Evolutionary conservation across 495 filamentous ascomycete species (phyloP), one percentile per base, ranked within the genome.

Genomic region (Apiosordaria backusii): DNA sequence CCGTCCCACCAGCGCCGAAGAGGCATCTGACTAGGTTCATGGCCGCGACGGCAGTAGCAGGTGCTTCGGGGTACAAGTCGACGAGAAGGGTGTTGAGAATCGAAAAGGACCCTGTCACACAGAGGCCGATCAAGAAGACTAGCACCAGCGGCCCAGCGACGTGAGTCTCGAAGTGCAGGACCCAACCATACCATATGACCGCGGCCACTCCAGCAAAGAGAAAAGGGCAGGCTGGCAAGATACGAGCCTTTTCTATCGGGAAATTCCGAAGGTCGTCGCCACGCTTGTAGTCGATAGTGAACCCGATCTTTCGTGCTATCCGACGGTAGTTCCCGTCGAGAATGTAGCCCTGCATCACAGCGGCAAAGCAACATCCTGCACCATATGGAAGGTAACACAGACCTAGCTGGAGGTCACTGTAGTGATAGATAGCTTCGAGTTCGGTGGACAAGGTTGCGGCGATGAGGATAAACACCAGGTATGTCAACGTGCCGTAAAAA

Each of bases 371-470:
- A 59, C 88, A 89, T 29, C 89, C 89, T 52, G 87, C 78, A 13
- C 89, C 89, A 63, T 88, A 83, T 0, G 86, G 86, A 1, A 88
- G 68, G 61, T 82, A 87, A 64, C 83, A 87, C 2, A 91, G 78
- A 0, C 88, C 89, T 35, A 90, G 83, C 69, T 89, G 81, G 6
- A 92, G 81, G n/a, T 89, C 82, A 68, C 86, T 86, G 68, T 87
- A 87, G 22, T 80, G 73, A 72, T 92, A 93, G 2, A 88, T 85
- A 4, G 83, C 75, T 0, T 79, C 73, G 65, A 91, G 88, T n/a
- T 86, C 78, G 40, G 83, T 83, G 0, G 86, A 82, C n/a, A 87
- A 69, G 7, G 84, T 87, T 53, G 83, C 75, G 26, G 80, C 71
- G 9, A 81, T 77, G 22, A 81, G 77, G 55, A 80, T 75, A 66